Evolutionary conservation across 805 yeast genomes (phyloP).

Genomic region (Myxozyma kluyveri): DNA sequence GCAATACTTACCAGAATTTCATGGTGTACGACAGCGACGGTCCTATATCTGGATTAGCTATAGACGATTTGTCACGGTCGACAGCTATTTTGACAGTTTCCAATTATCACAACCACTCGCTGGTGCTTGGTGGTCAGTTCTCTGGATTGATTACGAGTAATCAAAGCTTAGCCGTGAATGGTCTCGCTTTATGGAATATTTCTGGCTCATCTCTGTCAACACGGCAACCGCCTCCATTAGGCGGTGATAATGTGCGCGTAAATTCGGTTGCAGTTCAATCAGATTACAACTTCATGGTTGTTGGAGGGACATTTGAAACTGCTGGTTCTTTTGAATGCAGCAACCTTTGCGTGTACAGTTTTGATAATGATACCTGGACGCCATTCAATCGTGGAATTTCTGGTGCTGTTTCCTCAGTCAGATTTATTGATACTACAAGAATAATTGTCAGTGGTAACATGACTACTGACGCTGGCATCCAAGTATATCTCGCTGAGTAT

Average conservation of each 20-base stretch:
- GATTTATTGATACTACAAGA: slow-evolving; percentile 44
- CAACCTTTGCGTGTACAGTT: slow-evolving; percentile 64
- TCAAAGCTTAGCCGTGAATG: slow-evolving; percentile 36
- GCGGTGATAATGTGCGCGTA: slow-evolving; percentile 43
- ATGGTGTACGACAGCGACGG: slow-evolving; percentile 35
- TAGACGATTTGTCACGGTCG: slow-evolving; percentile 21
- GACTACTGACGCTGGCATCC: slow-evolving; percentile 37
- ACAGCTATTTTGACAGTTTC: slow-evolving; percentile 31
- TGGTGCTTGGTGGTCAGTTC: slow-evolving; percentile 39
- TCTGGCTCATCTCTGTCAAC: slow-evolving; percentile 42
- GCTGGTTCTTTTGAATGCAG: slow-evolving; percentile 59
- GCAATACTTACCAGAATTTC: slow-evolving; percentile 34
- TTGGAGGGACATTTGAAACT: slow-evolving; percentile 68
- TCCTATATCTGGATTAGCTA: slow-evolving; percentile 31
- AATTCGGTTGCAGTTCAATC: slow-evolving; percentile 43
- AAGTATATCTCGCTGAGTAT: slow-evolving; percentile 20
- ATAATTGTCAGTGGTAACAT: slow-evolving; percentile 57
- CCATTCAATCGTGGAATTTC: slow-evolving; percentile 38
- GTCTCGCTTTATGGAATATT: slow-evolving; percentile 56
- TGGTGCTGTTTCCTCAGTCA: slow-evolving; percentile 58
- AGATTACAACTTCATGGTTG: slow-evolving; percentile 49
- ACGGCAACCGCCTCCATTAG: slow-evolving; percentile 49
- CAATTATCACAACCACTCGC: slow-evolving; percentile 28
- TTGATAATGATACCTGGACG: slow-evolving; percentile 56
- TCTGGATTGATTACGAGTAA: slow-evolving; percentile 27